Percentiles rank a stretch among this genome's conserved stretches.
Conservation (phyloP, 257 asterid genomes). For the Solanum microdontum region DNA sequence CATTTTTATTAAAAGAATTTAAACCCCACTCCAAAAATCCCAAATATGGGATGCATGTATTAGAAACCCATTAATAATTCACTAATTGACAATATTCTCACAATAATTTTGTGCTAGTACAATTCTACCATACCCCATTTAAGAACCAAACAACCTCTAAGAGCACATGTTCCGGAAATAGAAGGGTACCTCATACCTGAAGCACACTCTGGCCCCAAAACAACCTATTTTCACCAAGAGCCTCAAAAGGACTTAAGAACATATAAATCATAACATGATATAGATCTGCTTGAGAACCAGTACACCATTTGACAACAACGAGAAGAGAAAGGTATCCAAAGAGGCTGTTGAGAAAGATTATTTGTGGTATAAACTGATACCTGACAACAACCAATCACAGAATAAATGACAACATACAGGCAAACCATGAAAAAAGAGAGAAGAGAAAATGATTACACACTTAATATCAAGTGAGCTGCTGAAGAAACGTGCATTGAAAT, state of each 20-base stretch:
- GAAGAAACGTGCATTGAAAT: conserved; percentile 9
- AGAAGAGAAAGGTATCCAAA: conserved; percentile 91
- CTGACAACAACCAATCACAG: conserved; percentile 22
- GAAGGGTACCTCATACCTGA: conserved; percentile 44
- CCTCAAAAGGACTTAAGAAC: conserved; percentile 91
- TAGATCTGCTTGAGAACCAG: conserved; percentile 89
- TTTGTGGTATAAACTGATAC: conserved; percentile 88
- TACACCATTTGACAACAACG: conserved; percentile 72
- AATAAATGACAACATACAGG: conserved; percentile 11
- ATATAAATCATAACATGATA: conserved; percentile 95
- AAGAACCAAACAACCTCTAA: neutral
- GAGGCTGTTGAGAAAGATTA: conserved; percentile 83
- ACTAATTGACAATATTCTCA: neutral
- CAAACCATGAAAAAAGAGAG: neutral
- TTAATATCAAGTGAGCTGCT: conserved; percentile 4
- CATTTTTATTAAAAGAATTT: neutral
- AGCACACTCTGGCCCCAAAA: conserved; percentile 81
- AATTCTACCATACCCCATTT: neutral
- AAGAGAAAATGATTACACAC: conserved; percentile 3
- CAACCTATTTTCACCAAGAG: conserved; percentile 68
- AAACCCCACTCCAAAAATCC: neutral
- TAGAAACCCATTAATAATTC: neutral
- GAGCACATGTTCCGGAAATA: neutral
- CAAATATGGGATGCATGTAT: neutral
- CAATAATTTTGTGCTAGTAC: neutral